A percentile compares a stretch with the other conserved stretches of the same genome.
These are phyloP conservation scores for Sclerotinia nivalis DNA, from an alignment of 2,329 filamentous ascomycete genomes.

Conservation along the genomic window DNA sequence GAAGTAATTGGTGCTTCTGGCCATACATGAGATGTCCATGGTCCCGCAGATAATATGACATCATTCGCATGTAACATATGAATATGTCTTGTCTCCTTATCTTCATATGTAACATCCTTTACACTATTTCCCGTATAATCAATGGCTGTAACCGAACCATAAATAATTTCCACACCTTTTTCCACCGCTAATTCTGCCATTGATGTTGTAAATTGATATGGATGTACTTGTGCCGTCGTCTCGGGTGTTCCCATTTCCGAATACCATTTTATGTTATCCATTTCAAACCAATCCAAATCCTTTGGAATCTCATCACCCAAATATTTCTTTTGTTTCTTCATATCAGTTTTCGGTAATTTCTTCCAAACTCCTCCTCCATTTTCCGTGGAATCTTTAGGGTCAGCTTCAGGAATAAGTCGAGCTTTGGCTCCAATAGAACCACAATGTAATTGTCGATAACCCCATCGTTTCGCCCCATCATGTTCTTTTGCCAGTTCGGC, in stretches of 20 bases:
- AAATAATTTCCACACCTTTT: constrained; percentile 65
- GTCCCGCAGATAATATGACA: constrained; percentile 49
- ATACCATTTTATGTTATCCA: constrained; percentile 66
- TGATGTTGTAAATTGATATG: constrained; percentile 81
- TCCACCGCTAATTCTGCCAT: constrained; percentile 77
- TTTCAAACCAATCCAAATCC: constrained; percentile 83
- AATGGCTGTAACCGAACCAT: constrained; percentile 70
- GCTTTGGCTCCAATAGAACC: constrained; percentile 48
- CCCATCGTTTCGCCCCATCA: constrained; percentile 76
- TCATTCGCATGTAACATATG: constrained; percentile 55
- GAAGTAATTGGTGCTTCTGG: constrained; percentile 59
- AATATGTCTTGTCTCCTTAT: constrained; percentile 51
- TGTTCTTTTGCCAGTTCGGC: constrained; percentile 82
- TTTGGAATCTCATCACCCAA: constrained; percentile 65
- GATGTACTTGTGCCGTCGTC: constrained; percentile 92
- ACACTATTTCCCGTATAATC: constrained; percentile 61
- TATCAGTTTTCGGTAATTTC: constrained; percentile 62
- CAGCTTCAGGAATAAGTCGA: constrained; percentile 24
- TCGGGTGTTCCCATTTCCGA: constrained; percentile 78
- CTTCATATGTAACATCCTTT: constrained; percentile 63
- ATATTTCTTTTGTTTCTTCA: constrained; percentile 44
- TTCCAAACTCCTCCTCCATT: constrained; percentile 48
- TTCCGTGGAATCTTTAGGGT: not conserved
- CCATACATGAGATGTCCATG: constrained; percentile 63
- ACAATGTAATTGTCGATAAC: constrained; percentile 77